phyloP scores from a whole-genome alignment of 1,139 yeast genomes.

The Hemisphaericaspora xylofermentans region DNA sequence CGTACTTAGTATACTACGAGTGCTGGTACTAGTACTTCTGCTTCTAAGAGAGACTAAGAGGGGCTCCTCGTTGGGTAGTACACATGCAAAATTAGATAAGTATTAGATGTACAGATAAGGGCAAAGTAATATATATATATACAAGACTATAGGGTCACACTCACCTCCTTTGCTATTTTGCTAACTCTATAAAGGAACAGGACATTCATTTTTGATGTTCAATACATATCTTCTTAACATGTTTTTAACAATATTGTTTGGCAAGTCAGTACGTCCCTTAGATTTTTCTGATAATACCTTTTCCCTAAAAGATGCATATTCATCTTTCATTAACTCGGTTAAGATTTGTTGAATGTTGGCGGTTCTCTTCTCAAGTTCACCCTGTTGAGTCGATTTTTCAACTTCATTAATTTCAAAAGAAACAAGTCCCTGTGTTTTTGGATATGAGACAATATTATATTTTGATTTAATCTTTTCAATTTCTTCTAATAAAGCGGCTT shows the following conservation, averaged over 20 bases:
- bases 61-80: too few relatives aligned
- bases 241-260: conserved; percentile 36
- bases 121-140: background rate
- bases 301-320: conserved; percentile 24
- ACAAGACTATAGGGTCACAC: background rate
- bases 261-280: conserved; percentile 26
- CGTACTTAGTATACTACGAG: too few relatives aligned
- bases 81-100: too few relatives aligned
- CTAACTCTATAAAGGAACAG: conserved; percentile 19
- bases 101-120: too few relatives aligned
- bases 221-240: conserved; percentile 42
- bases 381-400: conserved; percentile 16
- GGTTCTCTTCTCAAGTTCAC: conserved; percentile 22
- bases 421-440: conserved; percentile 44
- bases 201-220: conserved; percentile 37
- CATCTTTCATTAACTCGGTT: conserved; percentile 32
- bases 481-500: conserved; percentile 33
- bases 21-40: too few relatives aligned
- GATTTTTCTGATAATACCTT: conserved; percentile 27
- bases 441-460: conserved; percentile 63
- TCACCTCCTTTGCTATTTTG: background rate
- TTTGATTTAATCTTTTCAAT: conserved; percentile 47
- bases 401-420: conserved; percentile 29
- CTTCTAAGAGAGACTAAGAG: too few relatives aligned
- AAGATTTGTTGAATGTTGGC: conserved; percentile 32